These are phyloP conservation scores for Chlorella sp. DNA, from an alignment of 139 green algal species.

Conservation along the genomic window DNA sequence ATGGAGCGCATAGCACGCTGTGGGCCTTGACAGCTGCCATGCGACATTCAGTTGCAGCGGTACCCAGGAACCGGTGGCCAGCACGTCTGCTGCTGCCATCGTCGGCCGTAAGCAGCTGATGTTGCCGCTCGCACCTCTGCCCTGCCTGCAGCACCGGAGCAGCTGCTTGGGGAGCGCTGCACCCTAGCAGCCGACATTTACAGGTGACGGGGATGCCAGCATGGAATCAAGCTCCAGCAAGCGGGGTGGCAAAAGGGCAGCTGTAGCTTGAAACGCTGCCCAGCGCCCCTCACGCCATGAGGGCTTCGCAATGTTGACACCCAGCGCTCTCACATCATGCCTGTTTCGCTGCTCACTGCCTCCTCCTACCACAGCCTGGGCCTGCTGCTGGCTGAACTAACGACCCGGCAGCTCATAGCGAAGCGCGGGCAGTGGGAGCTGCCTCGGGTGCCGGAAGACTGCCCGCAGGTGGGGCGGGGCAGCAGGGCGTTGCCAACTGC, in stretches of 20 bases:
- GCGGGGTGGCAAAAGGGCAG: neutral
- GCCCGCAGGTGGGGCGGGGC: no score
- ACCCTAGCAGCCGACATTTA: neutral
- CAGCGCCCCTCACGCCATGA: no score
- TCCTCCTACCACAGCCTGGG: neutral
- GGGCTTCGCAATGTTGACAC: neutral
- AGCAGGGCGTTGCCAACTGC: no score
- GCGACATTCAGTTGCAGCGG: no score
- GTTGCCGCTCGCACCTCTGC: no score
- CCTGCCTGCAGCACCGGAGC: slow-evolving; percentile 1
- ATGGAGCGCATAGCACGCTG: no score
- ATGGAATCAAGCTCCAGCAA: neutral
- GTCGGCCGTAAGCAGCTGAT: no score
- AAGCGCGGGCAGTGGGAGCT: neutral
- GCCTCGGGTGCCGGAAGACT: neutral
- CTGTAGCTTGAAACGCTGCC: neutral
- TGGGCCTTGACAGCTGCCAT: no score
- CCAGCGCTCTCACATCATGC: no score
- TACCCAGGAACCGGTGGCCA: no score
- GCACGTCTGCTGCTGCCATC: no score
- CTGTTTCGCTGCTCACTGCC: neutral
- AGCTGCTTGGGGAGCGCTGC: slow-evolving; percentile 1
- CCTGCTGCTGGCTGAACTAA: no score
- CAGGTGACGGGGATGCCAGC: neutral
- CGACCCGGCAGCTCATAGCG: neutral